Percentiles rank a stretch among this genome's conserved stretches.
Conservation (phyloP, 495 filamentous ascomycete species). For the Aspergillus homomorphus region DNA sequence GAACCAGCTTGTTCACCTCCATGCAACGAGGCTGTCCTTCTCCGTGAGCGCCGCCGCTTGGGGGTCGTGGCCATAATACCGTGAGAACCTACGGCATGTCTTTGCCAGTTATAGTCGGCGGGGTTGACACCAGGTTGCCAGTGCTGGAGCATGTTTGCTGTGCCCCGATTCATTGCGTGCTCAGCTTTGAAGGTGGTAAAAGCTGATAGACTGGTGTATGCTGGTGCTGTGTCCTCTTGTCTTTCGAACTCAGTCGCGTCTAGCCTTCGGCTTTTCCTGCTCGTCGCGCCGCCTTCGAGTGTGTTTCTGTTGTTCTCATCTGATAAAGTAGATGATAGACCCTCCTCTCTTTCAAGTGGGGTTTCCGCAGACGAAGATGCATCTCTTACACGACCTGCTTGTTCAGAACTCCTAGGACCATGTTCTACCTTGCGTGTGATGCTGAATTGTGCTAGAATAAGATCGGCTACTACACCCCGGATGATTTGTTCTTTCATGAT, state of each 20-base stretch:
- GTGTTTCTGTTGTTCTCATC: neutral
- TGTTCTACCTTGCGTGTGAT: conserved; percentile 14
- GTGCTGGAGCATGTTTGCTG: conserved; percentile 37
- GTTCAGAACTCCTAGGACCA: neutral
- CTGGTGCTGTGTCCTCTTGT: neutral
- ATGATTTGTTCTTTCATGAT: conserved; percentile 42
- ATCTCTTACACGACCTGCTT: neutral
- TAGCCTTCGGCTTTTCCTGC: neutral
- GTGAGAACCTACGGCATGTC: conserved; percentile 19
- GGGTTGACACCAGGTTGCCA: conserved; percentile 43
- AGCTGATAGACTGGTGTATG: conserved; percentile 29
- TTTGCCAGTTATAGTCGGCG: conserved; percentile 37
- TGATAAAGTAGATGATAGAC: neutral
- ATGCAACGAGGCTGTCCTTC: conserved; percentile 20
- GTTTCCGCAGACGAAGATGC: neutral
- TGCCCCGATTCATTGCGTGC: conserved; percentile 24
- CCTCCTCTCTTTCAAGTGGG: neutral
- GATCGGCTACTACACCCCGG: conserved; percentile 37
- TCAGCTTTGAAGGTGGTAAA: conserved; percentile 30
- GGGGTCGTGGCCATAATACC: conserved; percentile 21
- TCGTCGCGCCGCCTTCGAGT: neutral
- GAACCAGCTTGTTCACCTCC: conserved; percentile 17
- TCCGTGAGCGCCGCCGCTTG: conserved; percentile 21
- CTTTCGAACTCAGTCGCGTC: neutral
- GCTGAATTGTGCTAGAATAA: conserved; percentile 35